Evolutionary conservation across 805 yeast genomes (phyloP).

Genomic region (Helenozyma baotianmanensis): DNA sequence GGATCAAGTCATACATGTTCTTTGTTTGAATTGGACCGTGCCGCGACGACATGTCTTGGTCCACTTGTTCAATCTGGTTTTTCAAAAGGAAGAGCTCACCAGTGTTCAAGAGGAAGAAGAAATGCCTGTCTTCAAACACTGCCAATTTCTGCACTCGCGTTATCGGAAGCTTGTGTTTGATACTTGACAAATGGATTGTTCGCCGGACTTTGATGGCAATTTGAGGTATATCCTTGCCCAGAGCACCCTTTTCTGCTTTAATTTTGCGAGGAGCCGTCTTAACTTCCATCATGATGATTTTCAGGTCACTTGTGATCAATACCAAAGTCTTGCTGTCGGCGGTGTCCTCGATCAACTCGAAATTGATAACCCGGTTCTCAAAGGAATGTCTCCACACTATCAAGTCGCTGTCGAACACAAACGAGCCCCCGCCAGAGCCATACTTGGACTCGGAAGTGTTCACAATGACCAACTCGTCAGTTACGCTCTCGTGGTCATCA

Average conservation of each 20-base stretch:
- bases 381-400: constrained; percentile 38
- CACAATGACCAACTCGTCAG: constrained; percentile 35
- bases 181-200: constrained; percentile 33
- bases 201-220: constrained; percentile 26
- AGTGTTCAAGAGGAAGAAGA: constrained; percentile 30
- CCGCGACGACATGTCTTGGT: constrained; percentile 1
- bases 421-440: constrained; percentile 28
- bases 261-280: no score
- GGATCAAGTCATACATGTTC: constrained; percentile 34
- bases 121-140: constrained; percentile 27
- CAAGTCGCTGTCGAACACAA: constrained; percentile 34
- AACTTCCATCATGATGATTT: constrained; percentile 25
- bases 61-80: constrained; percentile 18
- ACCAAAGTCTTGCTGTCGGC: constrained; percentile 13
- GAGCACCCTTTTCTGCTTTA: no score
- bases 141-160: constrained; percentile 19
- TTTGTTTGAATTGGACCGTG: constrained; percentile 12
- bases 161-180: constrained; percentile 23
- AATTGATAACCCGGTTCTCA: constrained; percentile 18
- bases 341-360: constrained; percentile 10
- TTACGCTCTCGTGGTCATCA: constrained; percentile 13
- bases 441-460: constrained; percentile 27
- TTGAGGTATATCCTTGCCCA: no score
- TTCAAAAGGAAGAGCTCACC: constrained; percentile 38
- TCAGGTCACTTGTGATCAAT: constrained; percentile 26